These are phyloP conservation scores for Salix caprea DNA, from an alignment of 345 rosid genomes.

Conservation along the genomic window DNA sequence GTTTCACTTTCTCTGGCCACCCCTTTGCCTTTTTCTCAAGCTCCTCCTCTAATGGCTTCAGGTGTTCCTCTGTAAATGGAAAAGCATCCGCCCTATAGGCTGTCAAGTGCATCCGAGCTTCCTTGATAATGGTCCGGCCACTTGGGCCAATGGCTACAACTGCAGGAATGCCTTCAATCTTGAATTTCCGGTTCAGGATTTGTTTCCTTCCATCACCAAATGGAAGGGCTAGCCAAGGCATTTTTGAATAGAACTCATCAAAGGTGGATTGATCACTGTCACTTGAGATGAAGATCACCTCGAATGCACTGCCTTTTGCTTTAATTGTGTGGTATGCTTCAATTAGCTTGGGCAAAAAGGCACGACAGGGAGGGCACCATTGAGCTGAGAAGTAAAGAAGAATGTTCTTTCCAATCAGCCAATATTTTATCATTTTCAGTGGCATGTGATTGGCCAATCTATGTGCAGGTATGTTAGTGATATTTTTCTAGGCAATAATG, in stretches of 20 bases:
- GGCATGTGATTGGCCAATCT: too few species aligned
- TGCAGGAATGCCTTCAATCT: conserved; percentile 56
- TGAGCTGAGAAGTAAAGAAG: conserved; percentile 72
- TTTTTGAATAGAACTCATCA: conserved; percentile 42
- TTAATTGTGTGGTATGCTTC: conserved; percentile 57
- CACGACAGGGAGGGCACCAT: conserved; percentile 63
- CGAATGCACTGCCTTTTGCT: conserved; percentile 44
- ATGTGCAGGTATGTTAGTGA: too few species aligned
- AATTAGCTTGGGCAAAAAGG: conserved; percentile 55
- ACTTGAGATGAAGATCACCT: conserved; percentile 55
- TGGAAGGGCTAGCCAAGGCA: conserved; percentile 79
- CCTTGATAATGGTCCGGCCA: conserved; percentile 45
- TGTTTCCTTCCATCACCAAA: conserved; percentile 54
- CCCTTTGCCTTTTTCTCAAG: background rate
- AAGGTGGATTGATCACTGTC: conserved; percentile 52
- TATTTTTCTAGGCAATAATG: too few species aligned
- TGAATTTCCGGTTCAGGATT: conserved; percentile 41
- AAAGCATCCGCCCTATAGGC: conserved; percentile 52
- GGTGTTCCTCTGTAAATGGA: conserved; percentile 57
- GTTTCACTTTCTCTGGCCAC: conserved; percentile 17
- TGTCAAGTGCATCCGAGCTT: conserved; percentile 37
- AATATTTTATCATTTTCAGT: too few species aligned
- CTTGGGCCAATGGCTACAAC: conserved; percentile 45
- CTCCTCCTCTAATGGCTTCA: conserved; percentile 39
- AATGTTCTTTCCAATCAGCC: conserved; percentile 61